These are phyloP conservation scores for Phytopythium sindhum DNA, from an alignment of 352 stramenopile species.

Conservation along the genomic window DNA sequence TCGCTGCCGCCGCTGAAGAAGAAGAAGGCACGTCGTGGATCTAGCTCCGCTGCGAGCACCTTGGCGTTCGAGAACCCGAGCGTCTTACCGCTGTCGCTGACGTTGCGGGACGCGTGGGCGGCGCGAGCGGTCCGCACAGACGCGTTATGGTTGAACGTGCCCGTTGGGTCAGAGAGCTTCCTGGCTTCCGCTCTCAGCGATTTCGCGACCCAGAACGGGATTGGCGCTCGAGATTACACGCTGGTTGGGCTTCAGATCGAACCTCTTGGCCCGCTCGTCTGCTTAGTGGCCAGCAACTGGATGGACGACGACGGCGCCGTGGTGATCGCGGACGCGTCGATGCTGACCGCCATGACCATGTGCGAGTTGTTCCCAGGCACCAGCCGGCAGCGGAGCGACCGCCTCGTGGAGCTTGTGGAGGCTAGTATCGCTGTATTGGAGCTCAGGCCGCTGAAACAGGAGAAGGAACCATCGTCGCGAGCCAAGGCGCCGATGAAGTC, in stretches of 20 bases:
- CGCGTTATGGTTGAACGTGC: constrained; percentile 6
- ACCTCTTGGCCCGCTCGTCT: background rate
- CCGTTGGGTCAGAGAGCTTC: background rate
- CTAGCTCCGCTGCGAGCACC: background rate
- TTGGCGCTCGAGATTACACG: background rate
- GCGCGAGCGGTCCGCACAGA: background rate
- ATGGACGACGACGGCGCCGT: background rate
- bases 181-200: background rate
- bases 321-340: background rate
- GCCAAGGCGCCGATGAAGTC: background rate
- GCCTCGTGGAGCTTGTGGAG: background rate
- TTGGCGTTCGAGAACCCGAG: background rate
- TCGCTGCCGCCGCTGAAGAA: background rate
- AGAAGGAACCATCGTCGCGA: background rate
- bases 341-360: background rate
- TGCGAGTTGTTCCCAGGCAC: background rate
- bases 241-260: background rate
- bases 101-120: constrained; percentile 1
- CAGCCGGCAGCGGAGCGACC: background rate
- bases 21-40: background rate
- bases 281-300: background rate
- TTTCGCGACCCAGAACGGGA: background rate
- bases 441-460: background rate
- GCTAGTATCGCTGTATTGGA: background rate
- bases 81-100: background rate